A percentile compares a stretch with the other conserved stretches of the same genome.
phyloP scores from a whole-genome alignment of 1,284 basidiomycete species.

The Trichosporon sp. region DNA sequence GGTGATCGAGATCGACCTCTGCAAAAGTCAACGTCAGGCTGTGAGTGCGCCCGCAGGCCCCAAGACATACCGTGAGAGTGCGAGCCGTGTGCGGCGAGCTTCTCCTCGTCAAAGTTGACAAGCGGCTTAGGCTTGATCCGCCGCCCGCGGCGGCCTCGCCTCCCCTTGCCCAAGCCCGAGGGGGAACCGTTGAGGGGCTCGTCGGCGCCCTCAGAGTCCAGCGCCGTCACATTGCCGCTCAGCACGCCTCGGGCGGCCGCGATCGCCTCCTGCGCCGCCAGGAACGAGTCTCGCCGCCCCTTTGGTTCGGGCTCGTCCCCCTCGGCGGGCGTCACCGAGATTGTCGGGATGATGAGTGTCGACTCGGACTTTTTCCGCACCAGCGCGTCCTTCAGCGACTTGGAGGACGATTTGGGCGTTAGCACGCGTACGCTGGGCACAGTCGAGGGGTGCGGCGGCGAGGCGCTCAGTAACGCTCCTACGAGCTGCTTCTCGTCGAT shows the following conservation, averaged over 20 bases:
- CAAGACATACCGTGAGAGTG: neutral
- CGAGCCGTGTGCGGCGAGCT: too few species aligned
- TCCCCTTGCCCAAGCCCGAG: neutral
- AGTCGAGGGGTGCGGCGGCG: neutral
- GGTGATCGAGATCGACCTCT: neutral
- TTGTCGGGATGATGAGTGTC: constrained; percentile 2
- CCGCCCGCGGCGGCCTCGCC: neutral
- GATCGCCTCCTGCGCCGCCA: neutral
- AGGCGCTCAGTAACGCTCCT: neutral
- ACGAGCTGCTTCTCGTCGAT: constrained; percentile 2
- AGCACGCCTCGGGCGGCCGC: neutral
- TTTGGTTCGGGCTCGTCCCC: neutral
- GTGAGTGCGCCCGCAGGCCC: neutral
- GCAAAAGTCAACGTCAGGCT: neutral
- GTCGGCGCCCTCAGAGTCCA: neutral
- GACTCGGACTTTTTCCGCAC: neutral
- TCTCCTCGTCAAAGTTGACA: neutral
- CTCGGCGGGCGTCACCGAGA: neutral
- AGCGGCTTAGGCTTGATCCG: neutral
- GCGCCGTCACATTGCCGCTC: constrained; percentile 3
- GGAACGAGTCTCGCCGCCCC: neutral
- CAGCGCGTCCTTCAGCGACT: neutral
- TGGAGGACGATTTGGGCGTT: neutral
- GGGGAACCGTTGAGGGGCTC: neutral
- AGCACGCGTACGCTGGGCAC: neutral